A percentile compares a stretch with the other conserved stretches of the same genome.
Evolutionary conservation across 768 basidiomycete genomes (phyloP).

Genomic region (Lentinula raphanica): DNA sequence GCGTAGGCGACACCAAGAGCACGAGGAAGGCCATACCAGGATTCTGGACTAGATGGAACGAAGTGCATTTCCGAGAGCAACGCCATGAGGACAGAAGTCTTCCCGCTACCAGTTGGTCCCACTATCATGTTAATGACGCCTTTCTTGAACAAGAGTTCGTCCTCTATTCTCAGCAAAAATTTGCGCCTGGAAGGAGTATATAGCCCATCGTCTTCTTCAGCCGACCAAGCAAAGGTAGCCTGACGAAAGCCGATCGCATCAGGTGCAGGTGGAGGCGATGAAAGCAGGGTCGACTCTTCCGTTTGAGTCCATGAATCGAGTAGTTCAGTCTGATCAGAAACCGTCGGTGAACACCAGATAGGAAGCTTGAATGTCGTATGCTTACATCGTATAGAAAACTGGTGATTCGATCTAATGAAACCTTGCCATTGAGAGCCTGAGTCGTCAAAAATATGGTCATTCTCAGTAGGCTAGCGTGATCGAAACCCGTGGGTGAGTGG

Average conservation of each 20-base stretch:
- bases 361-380: background rate
- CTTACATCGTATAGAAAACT: constrained; percentile 2
- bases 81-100: constrained; percentile 34
- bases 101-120: constrained; percentile 34
- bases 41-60: constrained; percentile 30
- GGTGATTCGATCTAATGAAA: constrained; percentile 4
- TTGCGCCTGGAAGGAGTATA: constrained; percentile 20
- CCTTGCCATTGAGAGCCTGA: background rate
- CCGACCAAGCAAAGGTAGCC: constrained; percentile 6
- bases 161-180: constrained; percentile 35
- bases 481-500: background rate
- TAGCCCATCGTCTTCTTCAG: background rate
- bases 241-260: constrained; percentile 5
- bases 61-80: constrained; percentile 39
- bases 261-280: background rate
- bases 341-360: background rate
- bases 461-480: background rate
- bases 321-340: constrained; percentile 1
- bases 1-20: constrained; percentile 52
- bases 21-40: constrained; percentile 49
- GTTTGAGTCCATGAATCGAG: constrained; percentile 1
- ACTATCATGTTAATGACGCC: constrained; percentile 37
- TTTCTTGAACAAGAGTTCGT: constrained; percentile 36
- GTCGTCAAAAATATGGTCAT: background rate
- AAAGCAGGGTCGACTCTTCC: background rate